These are phyloP conservation scores for Globisporangium spiculum DNA, from an alignment of 352 stramenopile species.

Conservation along the genomic window DNA sequence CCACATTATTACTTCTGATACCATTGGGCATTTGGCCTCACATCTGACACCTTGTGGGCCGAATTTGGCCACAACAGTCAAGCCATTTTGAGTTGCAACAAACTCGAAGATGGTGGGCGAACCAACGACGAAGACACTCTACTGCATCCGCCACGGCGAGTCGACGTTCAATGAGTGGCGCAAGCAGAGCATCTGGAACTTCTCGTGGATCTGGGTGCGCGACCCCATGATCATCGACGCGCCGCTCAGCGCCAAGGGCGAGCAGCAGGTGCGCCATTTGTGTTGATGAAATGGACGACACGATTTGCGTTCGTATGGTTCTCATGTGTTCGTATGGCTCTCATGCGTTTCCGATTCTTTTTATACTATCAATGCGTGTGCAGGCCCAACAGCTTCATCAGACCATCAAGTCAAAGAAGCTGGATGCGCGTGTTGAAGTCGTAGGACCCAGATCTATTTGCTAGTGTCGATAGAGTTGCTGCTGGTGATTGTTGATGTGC, in stretches of 20 bases:
- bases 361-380: background rate
- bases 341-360: background rate
- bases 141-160: conserved; percentile 86
- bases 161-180: conserved; percentile 89
- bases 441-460: conserved; percentile 23
- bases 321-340: background rate
- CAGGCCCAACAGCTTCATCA: conserved; percentile 47
- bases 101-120: background rate
- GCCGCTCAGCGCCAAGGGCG: conserved; percentile 66
- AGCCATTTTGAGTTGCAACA: background rate
- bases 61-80: background rate
- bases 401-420: conserved; percentile 26
- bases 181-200: conserved; percentile 70
- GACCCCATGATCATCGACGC: conserved; percentile 86
- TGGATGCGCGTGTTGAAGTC: conserved; percentile 70
- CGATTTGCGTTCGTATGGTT: background rate
- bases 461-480: background rate
- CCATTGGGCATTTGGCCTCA: too few relatives aligned
- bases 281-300: background rate
- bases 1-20: too few relatives aligned
- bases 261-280: conserved; percentile 45
- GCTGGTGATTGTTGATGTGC: conserved; percentile 2
- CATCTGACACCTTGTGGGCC: background rate
- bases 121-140: conserved; percentile 54
- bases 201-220: conserved; percentile 82